Evolutionary conservation across 768 basidiomycete genomes (phyloP).

Genomic region (Lactifluus pinguis): DNA sequence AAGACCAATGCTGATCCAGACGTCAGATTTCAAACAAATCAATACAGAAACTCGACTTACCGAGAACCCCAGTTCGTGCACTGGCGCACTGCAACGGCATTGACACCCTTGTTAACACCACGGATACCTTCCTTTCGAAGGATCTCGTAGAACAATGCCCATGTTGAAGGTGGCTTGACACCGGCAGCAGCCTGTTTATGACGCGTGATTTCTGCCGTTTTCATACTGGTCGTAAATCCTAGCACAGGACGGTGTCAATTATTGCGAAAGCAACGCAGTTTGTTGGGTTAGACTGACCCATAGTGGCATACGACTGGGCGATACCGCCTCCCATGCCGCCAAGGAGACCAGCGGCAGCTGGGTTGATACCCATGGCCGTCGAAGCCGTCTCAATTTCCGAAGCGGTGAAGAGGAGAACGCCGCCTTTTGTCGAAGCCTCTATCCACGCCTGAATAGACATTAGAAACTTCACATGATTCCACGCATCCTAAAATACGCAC

Average conservation of each 20-base stretch:
- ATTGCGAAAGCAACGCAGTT: background rate
- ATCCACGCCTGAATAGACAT: slow-evolving; percentile 78
- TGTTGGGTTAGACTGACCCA: slow-evolving; percentile 60
- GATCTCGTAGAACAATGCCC: slow-evolving; percentile 91
- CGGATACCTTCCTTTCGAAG: slow-evolving; percentile 87
- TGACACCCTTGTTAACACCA: slow-evolving; percentile 99
- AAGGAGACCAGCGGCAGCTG: slow-evolving; percentile 77
- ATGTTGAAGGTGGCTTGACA: slow-evolving; percentile 82
- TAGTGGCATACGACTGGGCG: slow-evolving; percentile 98
- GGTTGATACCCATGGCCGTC: slow-evolving; percentile 58
- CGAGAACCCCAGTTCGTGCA: slow-evolving; percentile 92
- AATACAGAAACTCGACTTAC: slow-evolving; percentile 33
- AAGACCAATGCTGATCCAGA: slow-evolving; percentile 77
- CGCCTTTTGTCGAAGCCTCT: slow-evolving; percentile 98
- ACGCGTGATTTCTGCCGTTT: slow-evolving; percentile 95
- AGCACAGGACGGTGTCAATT: background rate
- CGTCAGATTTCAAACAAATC: slow-evolving; percentile 11
- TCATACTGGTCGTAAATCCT: slow-evolving; percentile 99
- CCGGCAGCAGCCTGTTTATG: slow-evolving; percentile 85
- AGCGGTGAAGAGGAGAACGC: slow-evolving; percentile 90
- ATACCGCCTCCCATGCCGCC: slow-evolving; percentile 98
- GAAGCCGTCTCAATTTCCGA: slow-evolving; percentile 81
- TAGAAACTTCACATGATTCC: background rate
- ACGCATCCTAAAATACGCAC: slow-evolving; percentile 34
- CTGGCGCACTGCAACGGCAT: slow-evolving; percentile 86